Evolutionary conservation across 768 basidiomycete genomes (phyloP).

Genomic region (Termitomyces sp.): DNA sequence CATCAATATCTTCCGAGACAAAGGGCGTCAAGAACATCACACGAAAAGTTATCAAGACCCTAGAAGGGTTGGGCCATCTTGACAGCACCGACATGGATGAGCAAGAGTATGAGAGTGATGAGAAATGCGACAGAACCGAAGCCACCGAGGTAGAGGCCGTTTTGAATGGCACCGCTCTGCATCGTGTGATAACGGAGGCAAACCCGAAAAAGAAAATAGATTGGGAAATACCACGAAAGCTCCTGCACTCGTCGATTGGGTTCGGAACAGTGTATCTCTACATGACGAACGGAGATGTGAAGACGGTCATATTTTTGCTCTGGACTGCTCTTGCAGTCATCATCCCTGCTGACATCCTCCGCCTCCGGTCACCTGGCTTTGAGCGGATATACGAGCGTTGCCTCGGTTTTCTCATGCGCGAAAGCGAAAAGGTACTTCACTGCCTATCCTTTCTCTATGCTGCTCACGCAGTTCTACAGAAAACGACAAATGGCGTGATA

Average conservation of each 20-base stretch:
- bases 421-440: constrained; percentile 70
- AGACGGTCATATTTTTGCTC: constrained; percentile 57
- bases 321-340: constrained; percentile 65
- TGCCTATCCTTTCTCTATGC: background rate
- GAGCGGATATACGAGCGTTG: constrained; percentile 65
- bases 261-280: constrained; percentile 42
- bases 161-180: constrained; percentile 10
- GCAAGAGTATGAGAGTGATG: constrained; percentile 26
- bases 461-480: constrained; percentile 28
- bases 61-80: constrained; percentile 42
- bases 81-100: constrained; percentile 31
- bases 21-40: constrained; percentile 45
- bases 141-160: constrained; percentile 23
- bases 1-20: constrained; percentile 28
- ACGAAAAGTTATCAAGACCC: constrained; percentile 42
- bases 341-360: constrained; percentile 69
- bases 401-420: constrained; percentile 86
- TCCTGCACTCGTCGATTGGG: constrained; percentile 83
- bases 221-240: constrained; percentile 90
- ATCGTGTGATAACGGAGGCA: constrained; percentile 1
- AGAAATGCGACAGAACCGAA: constrained; percentile 21
- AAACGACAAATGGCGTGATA: constrained; percentile 80
- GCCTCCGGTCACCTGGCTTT: constrained; percentile 62
- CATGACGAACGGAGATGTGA: constrained; percentile 54
- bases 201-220: constrained; percentile 47